Evolutionary conservation across 139 green algal genomes (phyloP).

Genomic region (Diplosphaera chodatii): DNA sequence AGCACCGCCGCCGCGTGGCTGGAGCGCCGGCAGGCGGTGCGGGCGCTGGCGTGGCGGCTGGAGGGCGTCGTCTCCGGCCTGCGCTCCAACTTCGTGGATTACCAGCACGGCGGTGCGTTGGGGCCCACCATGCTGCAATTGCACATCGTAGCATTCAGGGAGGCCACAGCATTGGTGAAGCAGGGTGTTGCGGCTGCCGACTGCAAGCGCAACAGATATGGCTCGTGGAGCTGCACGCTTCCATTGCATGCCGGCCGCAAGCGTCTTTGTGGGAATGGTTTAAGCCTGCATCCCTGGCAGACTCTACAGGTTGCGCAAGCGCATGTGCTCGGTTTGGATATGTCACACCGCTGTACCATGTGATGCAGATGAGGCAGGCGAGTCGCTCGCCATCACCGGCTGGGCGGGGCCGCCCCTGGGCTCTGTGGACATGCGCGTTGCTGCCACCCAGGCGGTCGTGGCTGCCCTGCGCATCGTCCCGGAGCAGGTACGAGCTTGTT

Average conservation of each 20-base stretch:
- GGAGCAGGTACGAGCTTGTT: neutral
- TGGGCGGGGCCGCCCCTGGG: neutral
- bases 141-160: too few relatives aligned
- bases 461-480: neutral
- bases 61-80: slow-evolving; percentile 30
- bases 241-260: too few relatives aligned
- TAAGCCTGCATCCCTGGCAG: too few relatives aligned
- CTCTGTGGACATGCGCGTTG: neutral
- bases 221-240: too few relatives aligned
- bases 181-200: too few relatives aligned
- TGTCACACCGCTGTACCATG: too few relatives aligned
- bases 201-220: too few relatives aligned
- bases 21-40: slow-evolving; percentile 10
- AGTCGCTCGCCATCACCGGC: neutral
- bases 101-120: neutral
- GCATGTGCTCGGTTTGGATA: too few relatives aligned
- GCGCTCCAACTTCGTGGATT: slow-evolving; percentile 29
- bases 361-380: neutral
- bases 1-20: neutral
- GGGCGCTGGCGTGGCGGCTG: slow-evolving; percentile 26
- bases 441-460: neutral
- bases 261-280: too few relatives aligned
- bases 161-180: too few relatives aligned
- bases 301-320: too few relatives aligned
- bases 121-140: too few relatives aligned